Evolutionary conservation across 176 grass and related monocot genomes (phyloP), one percentile per base, ranked within the genome.

Genomic region (Aegilops longissima): DNA sequence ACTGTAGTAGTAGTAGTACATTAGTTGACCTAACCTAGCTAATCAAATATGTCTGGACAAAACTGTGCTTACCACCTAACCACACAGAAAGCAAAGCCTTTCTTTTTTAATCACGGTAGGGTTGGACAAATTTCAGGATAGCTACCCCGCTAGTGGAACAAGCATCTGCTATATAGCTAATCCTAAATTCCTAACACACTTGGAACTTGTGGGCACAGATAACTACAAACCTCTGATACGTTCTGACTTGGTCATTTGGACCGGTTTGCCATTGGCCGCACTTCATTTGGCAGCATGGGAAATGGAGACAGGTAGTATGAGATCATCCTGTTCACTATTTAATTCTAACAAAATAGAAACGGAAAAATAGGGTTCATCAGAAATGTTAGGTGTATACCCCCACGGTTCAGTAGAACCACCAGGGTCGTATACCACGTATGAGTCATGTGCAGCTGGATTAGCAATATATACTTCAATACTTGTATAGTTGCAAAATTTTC

Each of bases 181-280:
- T 88, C 49, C 62, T 27, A 62, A 70, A 85, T 91, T 85, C 82
- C 77, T 85, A 77, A 21, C 51, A 78, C 82, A 85, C 82, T 54
- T 77, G 75, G 21, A 64, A 51, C 36, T 58, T 72, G 18, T 74
- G 27, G 33, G 45, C 45, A 54, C 49, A 61, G 20, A 49, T 20
- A 82, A 69, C 71, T 45, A 71, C 36, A 66, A 79, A 83, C 36
- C 16, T 30, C 52, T 70, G 44, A 76, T 33, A 71, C 31, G 24
- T 78, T 72, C 40, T 3, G 49, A 84, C 80, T 82, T 82, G 86
- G 82, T 45, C 64, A 76, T 54, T 73, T 82, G 71, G 64, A 56
- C 23, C 29, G 40, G 49, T 25, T 71, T 63, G 51, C 14, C 30
- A 71, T 82, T 88, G 39, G 78, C 42, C 42, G 21, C 65, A 5